phyloP scores from a whole-genome alignment of 805 yeast species.

The Priceomyces medius region DNA sequence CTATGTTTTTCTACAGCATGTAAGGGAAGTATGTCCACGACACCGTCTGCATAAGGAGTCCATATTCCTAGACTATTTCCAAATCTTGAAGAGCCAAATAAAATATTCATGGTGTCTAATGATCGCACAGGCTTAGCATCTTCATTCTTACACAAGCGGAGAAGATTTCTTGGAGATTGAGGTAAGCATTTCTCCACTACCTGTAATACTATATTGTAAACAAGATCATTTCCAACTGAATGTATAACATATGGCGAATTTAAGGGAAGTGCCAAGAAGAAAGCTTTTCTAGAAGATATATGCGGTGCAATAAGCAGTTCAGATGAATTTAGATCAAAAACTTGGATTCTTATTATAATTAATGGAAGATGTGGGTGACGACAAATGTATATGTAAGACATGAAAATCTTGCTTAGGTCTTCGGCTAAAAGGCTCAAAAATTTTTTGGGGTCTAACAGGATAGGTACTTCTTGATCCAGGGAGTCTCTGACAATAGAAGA shows the following conservation, averaged over 20 bases:
- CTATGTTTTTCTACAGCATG: conserved; percentile 44
- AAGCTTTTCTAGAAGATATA: conserved; percentile 57
- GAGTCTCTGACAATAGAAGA: conserved; percentile 46
- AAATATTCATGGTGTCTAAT: conserved; percentile 54
- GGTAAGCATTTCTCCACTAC: conserved; percentile 56
- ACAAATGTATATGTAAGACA: conserved; percentile 65
- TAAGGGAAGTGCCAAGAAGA: conserved; percentile 63
- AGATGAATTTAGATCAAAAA: conserved; percentile 50
- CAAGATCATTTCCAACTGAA: conserved; percentile 41
- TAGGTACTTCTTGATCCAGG: conserved; percentile 24
- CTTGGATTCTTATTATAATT: conserved; percentile 61
- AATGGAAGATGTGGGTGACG: conserved; percentile 64
- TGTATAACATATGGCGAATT: conserved; percentile 69
- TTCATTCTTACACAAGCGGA: conserved; percentile 36
- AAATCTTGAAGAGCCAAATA: conserved; percentile 63
- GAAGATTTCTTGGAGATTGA: conserved; percentile 41
- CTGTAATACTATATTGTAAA: conserved; percentile 56
- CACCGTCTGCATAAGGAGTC: conserved; percentile 69
- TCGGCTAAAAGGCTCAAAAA: conserved; percentile 49
- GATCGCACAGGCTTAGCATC: conserved; percentile 40
- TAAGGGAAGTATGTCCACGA: conserved; percentile 65
- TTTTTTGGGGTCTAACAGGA: conserved; percentile 48
- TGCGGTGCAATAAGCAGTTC: conserved; percentile 29
- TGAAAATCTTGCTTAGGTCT: conserved; percentile 51
- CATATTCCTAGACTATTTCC: conserved; percentile 67